Percentiles rank a stretch among this genome's conserved stretches.
phyloP scores from a whole-genome alignment of 257 asterid species.

The Solanum ossicruentum region DNA sequence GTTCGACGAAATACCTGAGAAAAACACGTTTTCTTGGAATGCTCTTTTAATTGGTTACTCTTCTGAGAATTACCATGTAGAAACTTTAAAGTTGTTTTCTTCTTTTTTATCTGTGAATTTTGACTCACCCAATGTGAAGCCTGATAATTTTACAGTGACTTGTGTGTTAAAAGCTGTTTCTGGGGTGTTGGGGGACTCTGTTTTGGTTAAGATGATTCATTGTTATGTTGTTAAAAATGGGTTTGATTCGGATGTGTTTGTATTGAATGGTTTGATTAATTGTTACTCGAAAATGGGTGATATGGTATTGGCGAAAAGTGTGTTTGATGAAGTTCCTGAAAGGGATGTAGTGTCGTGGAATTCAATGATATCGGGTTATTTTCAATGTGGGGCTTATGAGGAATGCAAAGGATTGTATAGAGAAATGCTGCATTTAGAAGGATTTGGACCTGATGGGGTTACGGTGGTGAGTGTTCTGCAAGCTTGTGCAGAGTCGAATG shows the following conservation, averaged over 20 bases:
- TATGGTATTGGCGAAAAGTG: slow-evolving; percentile 35
- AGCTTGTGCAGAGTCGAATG: slow-evolving; percentile 72
- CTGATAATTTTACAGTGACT: slow-evolving; percentile 58
- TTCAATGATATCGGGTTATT: slow-evolving; percentile 73
- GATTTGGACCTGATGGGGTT: slow-evolving; percentile 42
- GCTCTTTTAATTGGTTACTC: slow-evolving; percentile 70
- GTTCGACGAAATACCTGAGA: slow-evolving; percentile 68
- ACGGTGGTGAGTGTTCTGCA: slow-evolving; percentile 58
- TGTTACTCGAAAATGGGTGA: slow-evolving; percentile 62
- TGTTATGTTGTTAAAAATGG: slow-evolving; percentile 46
- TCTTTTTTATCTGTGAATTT: slow-evolving; percentile 6
- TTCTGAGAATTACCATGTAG: slow-evolving; percentile 23
- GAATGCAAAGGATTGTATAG: slow-evolving; percentile 58
- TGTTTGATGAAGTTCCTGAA: slow-evolving; percentile 52
- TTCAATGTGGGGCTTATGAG: slow-evolving; percentile 56
- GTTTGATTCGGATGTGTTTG: slow-evolving; percentile 51
- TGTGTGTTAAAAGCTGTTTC: slow-evolving; percentile 66
- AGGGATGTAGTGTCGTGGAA: slow-evolving; percentile 83
- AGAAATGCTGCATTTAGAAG: slow-evolving; percentile 35
- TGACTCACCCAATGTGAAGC: slow-evolving; percentile 19
- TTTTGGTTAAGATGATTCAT: slow-evolving; percentile 32
- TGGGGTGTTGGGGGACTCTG: slow-evolving; percentile 24
- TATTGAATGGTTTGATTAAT: slow-evolving; percentile 62
- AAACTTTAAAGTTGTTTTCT: slow-evolving; percentile 30
- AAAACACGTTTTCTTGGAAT: slow-evolving; percentile 62